These are phyloP conservation scores for Linnemannia schmuckeri DNA, from an alignment of 192 early-diverging fungal species.

Conservation along the genomic window DNA sequence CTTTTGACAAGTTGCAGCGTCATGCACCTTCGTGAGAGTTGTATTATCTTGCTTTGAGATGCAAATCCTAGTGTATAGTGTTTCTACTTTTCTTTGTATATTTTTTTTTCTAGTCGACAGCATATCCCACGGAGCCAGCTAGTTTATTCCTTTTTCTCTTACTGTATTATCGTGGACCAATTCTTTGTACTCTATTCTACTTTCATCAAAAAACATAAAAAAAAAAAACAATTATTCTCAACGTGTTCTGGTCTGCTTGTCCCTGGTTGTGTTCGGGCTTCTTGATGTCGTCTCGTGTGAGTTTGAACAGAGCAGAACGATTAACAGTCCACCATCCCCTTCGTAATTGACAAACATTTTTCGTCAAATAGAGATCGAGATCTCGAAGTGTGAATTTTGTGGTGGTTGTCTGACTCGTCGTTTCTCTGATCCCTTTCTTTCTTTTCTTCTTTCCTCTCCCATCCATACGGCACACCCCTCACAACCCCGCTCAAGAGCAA, in stretches of 20 bases:
- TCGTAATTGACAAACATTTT: not conserved
- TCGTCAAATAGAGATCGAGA: conserved; percentile 8
- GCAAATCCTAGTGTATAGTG: conserved; percentile 2
- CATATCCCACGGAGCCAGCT: not conserved
- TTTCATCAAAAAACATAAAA: not conserved
- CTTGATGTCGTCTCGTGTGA: no score
- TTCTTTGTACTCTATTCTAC: conserved; percentile 1
- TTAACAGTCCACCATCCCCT: not conserved
- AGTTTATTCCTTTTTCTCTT: not conserved
- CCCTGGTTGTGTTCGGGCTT: no score
- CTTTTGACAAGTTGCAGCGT: not conserved
- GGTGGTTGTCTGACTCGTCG: not conserved
- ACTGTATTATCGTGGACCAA: not conserved
- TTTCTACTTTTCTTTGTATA: not conserved
- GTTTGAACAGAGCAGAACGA: no score
- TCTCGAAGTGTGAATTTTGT: not conserved
- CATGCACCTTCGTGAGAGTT: not conserved
- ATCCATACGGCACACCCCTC: not conserved
- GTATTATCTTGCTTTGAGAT: not conserved
- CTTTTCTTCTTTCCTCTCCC: not conserved
- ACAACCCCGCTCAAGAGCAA: not conserved
- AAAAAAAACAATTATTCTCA: not conserved
- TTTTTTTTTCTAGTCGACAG: not conserved
- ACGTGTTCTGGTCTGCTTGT: no score
- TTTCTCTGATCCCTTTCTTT: no score